Evolutionary conservation across 139 green algal species (phyloP).

Genomic region (Chlamydomonas urium): DNA sequence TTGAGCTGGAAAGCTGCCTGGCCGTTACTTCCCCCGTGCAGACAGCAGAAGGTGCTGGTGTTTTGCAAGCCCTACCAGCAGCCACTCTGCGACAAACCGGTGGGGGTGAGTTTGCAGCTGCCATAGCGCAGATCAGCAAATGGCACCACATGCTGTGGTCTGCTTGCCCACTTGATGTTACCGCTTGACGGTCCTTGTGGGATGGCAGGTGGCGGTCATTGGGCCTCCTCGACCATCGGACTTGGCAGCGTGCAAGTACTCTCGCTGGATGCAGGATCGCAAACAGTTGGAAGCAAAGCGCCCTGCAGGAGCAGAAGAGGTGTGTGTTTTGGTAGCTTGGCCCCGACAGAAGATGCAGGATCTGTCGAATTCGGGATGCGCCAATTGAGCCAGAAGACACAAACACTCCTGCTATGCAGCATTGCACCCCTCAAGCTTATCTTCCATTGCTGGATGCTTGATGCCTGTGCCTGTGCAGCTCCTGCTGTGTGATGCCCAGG

Average conservation of each 20-base stretch:
- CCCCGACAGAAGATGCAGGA: too few species aligned
- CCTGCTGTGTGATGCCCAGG: constrained; percentile 31
- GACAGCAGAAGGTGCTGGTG: neutral
- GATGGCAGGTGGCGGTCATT: constrained; percentile 1
- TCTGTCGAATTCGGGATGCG: too few species aligned
- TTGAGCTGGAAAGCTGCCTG: neutral
- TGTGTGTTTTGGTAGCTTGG: too few species aligned
- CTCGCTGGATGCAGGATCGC: neutral
- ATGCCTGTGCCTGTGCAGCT: constrained; percentile 21
- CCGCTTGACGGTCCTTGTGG: neutral
- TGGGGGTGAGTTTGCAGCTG: neutral
- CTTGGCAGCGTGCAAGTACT: neutral
- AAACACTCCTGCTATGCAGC: neutral
- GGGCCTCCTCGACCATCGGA: neutral
- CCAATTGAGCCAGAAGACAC: neutral
- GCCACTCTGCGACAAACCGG: neutral
- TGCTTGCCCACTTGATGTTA: neutral
- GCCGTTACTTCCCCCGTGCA: neutral
- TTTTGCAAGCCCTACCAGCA: neutral
- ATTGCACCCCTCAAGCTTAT: neutral
- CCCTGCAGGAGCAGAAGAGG: neutral
- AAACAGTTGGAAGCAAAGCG: neutral
- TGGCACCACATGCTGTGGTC: neutral
- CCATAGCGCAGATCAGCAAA: neutral
- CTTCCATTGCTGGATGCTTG: neutral